Percentiles rank a stretch among this genome's conserved stretches.
Conservation (phyloP, 306 rosid species). For the Betula pendula region DNA sequence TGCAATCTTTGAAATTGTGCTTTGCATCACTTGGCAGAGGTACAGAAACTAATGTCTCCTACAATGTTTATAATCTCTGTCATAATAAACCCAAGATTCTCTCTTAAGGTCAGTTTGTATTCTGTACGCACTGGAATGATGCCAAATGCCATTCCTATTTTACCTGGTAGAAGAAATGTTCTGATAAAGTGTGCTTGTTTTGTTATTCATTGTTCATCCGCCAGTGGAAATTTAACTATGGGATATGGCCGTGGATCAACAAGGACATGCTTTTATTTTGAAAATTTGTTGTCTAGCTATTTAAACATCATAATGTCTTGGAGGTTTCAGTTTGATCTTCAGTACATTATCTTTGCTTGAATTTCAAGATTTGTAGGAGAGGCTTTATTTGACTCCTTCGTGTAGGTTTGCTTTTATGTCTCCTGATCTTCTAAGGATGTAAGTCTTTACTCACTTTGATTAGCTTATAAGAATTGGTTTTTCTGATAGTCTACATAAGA, state of each 20-base stretch:
- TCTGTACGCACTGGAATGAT: slow-evolving; percentile 17
- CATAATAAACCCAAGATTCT: too few species aligned
- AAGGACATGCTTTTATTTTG: slow-evolving; percentile 40
- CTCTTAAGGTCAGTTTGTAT: slow-evolving; percentile 59
- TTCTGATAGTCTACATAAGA: slow-evolving; percentile 1
- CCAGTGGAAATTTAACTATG: slow-evolving; percentile 27
- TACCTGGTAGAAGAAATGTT: slow-evolving; percentile 4
- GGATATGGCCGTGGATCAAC: slow-evolving; percentile 50
- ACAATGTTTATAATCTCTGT: too few species aligned
- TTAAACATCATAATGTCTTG: not conserved
- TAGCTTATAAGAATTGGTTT: not conserved
- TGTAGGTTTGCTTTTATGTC: not conserved
- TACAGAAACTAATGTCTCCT: too few species aligned
- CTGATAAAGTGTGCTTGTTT: slow-evolving; percentile 26
- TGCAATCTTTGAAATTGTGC: slow-evolving; percentile 77
- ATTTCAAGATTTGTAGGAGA: not conserved
- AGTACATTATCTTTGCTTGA: too few species aligned
- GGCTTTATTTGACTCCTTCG: not conserved
- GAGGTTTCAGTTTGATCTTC: not conserved
- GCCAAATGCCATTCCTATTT: slow-evolving; percentile 9
- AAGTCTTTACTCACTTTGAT: not conserved
- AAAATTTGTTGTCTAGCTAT: not conserved
- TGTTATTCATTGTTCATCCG: slow-evolving; percentile 23
- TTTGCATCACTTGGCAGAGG: slow-evolving; percentile 56
- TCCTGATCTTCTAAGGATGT: not conserved